Base-by-base conservation (phyloP, 1,284 basidiomycete species). In the Pseudozyma sp. region DNA sequence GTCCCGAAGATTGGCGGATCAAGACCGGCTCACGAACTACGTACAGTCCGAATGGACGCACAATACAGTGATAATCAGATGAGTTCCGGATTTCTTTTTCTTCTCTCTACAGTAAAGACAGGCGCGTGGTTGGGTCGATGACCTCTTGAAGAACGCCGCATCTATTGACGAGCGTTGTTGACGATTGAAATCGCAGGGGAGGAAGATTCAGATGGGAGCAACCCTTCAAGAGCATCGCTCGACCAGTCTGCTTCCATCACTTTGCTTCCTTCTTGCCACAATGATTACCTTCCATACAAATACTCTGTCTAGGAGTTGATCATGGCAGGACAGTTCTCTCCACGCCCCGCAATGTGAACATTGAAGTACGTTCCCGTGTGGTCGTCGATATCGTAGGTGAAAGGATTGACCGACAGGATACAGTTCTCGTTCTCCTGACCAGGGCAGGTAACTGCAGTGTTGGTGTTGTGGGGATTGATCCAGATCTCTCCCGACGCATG, bases 341-440 rank as follows among this genome's bases (percentile, higher is more conserved):
- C 62, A 6, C 45, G 39, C 6, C 74, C 78, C 19, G 73, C 78
- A 53, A 83, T 81, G 59, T 76, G 73, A 39, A 78, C 80, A 38
- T 78, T 60, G 57, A 80, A 80, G 74, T 82, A 82, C 34, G 62
- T 64, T 45, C 80, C 80, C 13, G 71, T 67, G 53, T 82, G 80
- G 54, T 81, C 78, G n/a, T 63, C 54, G 34, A 65, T 53, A 16
- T 66, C 53, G 40, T 59, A 79, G 36, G 60, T 47, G 45, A 68
- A 59, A 2, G 62, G 48, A 45, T 55, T 59, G 42, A 76, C 70
- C n/a, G 67, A 54, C n/a, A 59, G 55, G 50, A 64, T 71, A 56
- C 80, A 80, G 52, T 81, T 73, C 18, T 69, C 25, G 68, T 82
- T 82, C 76, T 82, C 79, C 59, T 80, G 73, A n/a, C 79, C 81